Evolutionary conservation across 2,329 filamentous ascomycete species (phyloP).

Genomic region (Aspergillus oerlinghausenensis): DNA sequence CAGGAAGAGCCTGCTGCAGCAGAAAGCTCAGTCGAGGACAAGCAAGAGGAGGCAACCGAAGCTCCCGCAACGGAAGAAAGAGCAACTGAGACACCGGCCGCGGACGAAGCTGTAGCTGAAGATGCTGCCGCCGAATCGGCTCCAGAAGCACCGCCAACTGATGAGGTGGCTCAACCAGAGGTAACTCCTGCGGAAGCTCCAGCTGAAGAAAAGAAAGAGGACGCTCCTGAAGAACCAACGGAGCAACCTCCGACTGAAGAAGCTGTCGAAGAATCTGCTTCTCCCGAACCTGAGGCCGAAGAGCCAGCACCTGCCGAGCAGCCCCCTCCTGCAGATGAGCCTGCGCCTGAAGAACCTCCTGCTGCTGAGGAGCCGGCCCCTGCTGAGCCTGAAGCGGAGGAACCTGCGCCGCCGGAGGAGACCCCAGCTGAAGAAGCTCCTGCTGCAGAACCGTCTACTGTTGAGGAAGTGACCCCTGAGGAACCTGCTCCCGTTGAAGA

Average conservation of each 20-base stretch:
- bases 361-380: slow-evolving; percentile 4
- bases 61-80: slow-evolving; percentile 12
- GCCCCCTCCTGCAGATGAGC: slow-evolving; percentile 8
- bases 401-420: slow-evolving; percentile 3
- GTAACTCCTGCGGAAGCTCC: slow-evolving; percentile 12
- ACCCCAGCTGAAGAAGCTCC: slow-evolving; percentile 2
- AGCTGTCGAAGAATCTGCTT: slow-evolving; percentile 2
- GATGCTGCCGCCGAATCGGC: slow-evolving; percentile 10
- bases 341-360: slow-evolving; percentile 9
- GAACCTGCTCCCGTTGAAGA: slow-evolving; percentile 4
- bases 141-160: slow-evolving; percentile 12
- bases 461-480: not conserved
- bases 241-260: slow-evolving; percentile 12
- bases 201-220: slow-evolving; percentile 9
- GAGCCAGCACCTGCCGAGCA: slow-evolving; percentile 14
- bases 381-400: not conserved
- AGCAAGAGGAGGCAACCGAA: slow-evolving; percentile 14
- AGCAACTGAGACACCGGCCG: slow-evolving; percentile 7
- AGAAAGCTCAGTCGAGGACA: slow-evolving; percentile 7
- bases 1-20: slow-evolving; percentile 12
- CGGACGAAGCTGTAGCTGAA: slow-evolving; percentile 10
- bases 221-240: slow-evolving; percentile 9
- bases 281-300: slow-evolving; percentile 3
- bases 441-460: slow-evolving; percentile 1
- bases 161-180: slow-evolving; percentile 6